Evolutionary conservation across 305 asterid species (phyloP).

Genomic region (Fraxinus dipetala): DNA sequence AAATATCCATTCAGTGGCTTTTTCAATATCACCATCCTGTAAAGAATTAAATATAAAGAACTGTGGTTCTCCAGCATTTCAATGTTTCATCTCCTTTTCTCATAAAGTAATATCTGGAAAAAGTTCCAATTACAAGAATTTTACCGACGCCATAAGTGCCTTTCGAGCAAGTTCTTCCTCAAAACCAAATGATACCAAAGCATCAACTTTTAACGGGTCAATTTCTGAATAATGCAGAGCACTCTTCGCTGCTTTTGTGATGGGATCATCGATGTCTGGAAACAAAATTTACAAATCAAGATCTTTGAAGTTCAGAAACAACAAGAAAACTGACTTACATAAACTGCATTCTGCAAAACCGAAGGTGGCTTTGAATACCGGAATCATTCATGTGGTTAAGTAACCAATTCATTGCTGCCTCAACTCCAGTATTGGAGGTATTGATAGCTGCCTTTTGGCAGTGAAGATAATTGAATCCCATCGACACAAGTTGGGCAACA

Average conservation of each 20-base stretch:
- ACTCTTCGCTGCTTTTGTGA: slow-evolving; percentile 41
- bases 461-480: slow-evolving; percentile 81
- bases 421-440: slow-evolving; percentile 77
- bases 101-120: not conserved
- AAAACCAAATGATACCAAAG: slow-evolving; percentile 82
- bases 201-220: slow-evolving; percentile 74
- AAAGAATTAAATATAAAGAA: slow-evolving; percentile 12
- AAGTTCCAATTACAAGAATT: not conserved
- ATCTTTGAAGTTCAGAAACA: slow-evolving; percentile 5
- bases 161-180: slow-evolving; percentile 75
- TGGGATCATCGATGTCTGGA: slow-evolving; percentile 76
- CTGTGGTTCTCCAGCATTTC: not conserved
- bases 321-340: slow-evolving; percentile 5
- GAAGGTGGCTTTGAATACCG: slow-evolving; percentile 40
- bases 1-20: slow-evolving; percentile 93
- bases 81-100: not conserved
- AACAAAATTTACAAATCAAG: slow-evolving; percentile 13
- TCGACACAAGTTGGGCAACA: slow-evolving; percentile 71
- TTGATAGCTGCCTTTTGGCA: slow-evolving; percentile 91
- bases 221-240: slow-evolving; percentile 28
- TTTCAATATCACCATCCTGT: slow-evolving; percentile 87
- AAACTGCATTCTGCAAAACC: slow-evolving; percentile 16
- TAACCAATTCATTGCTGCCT: slow-evolving; percentile 86
- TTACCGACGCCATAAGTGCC: slow-evolving; percentile 84
- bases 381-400: slow-evolving; percentile 81